Base-by-base conservation (phyloP, 257 asterid genomes). In the Primulina tabacum region DNA sequence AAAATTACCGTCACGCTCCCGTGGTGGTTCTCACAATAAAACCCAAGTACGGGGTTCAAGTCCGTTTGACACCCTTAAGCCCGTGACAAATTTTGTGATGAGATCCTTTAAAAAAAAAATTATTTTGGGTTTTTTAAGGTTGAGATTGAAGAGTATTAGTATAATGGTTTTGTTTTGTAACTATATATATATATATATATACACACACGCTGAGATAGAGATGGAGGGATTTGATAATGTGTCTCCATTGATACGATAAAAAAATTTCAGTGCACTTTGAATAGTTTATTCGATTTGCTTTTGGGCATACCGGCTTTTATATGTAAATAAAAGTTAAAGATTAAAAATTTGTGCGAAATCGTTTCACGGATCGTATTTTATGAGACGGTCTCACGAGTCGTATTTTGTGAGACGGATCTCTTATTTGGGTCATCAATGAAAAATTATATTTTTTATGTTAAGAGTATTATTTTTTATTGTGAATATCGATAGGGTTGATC, bases 21-120 rank as follows among this genome's bases (percentile, higher is more conserved):
- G 77, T 89, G 0, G 68, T 86, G 20, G 95, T 93, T 59, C 85
- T 93, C 16, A 90, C 97, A 0, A 80, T 93, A 77, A 93, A 89
- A 65, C 99, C 99, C 1, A 93, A 93, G 72, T 82, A 89, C 67
- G 99, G 99, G 2, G 97, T 94, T 71, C 99, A 91, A 81, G 71
- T 94, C 56, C 72, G 79, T n/a, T 68, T 94, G 77, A 79, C 77
- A 18, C 88, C 92, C 47, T 74, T 88, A 75, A 62, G 33, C 47
- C n/a, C 61, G 30, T 70, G 63, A 68, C 61, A 14, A 1, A 50
- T 77, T 62, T 71, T 50, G 57, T n/a, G 17, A 34, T 21, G 38
- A 53, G 43, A 18, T 37, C 66, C 40, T 37, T 12, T 29, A n/a
- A n/a, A n/a, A 2, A 26, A 17, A 17, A 35, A 37, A 21, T 40